Conservation (phyloP, 1,139 yeast species). For the Taiozyma sp. region DNA sequence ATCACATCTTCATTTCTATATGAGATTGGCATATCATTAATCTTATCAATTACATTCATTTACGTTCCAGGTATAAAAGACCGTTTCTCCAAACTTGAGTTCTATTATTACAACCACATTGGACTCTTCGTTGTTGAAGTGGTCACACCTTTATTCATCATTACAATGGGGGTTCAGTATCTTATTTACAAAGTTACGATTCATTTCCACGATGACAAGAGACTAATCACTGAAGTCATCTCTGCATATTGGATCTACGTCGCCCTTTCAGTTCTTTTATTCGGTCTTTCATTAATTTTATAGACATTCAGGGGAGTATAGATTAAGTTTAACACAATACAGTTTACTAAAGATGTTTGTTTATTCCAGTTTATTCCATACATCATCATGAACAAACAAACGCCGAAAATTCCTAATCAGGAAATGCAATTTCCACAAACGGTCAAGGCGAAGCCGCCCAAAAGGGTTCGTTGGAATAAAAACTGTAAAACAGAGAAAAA, state of each 20-base stretch:
- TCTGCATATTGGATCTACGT: slow-evolving; percentile 1
- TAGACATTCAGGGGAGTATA: background rate
- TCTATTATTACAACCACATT: slow-evolving; percentile 17
- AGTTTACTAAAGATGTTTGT: background rate
- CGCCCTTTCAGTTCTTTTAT: background rate
- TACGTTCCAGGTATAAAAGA: slow-evolving; percentile 17
- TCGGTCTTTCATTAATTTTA: background rate
- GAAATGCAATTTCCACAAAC: background rate
- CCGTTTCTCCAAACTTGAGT: slow-evolving; percentile 15
- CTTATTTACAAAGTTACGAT: background rate
- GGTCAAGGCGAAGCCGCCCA: background rate
- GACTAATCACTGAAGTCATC: background rate
- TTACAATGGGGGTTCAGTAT: slow-evolving; percentile 11
- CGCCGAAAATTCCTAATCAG: background rate
- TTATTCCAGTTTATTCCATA: too few relatives aligned
- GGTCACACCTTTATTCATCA: slow-evolving; percentile 15
- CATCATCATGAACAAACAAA: too few relatives aligned
- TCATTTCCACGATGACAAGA: background rate
- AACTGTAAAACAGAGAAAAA: too few relatives aligned
- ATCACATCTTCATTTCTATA: slow-evolving; percentile 8
- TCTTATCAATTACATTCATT: slow-evolving; percentile 21
- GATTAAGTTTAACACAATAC: too few relatives aligned
- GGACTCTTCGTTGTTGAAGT: slow-evolving; percentile 13
- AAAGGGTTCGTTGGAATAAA: too few relatives aligned
- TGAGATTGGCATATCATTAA: slow-evolving; percentile 19